Evolutionary conservation across 805 yeast species (phyloP).

Genomic region (Candida qinlingensis): DNA sequence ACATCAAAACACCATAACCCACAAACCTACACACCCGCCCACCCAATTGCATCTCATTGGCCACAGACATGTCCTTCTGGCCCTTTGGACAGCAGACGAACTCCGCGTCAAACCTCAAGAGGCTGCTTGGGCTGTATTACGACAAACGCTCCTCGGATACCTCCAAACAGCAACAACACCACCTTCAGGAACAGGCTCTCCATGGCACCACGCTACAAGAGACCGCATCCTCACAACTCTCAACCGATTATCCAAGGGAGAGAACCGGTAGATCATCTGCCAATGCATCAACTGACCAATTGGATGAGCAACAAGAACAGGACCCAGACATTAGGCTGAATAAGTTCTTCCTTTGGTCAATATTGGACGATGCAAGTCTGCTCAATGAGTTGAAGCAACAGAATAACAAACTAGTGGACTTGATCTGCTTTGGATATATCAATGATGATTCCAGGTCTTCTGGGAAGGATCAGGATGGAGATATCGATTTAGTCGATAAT

Average conservation of each 20-base stretch:
- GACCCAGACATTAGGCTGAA: constrained; percentile 13
- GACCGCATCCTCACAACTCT: not conserved
- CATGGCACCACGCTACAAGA: not conserved
- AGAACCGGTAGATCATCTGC: not conserved
- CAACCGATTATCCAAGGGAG: not conserved
- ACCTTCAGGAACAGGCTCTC: not conserved
- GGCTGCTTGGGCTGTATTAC: constrained; percentile 37
- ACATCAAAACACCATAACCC: not conserved
- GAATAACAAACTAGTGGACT: constrained; percentile 42
- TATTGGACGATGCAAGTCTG: constrained; percentile 34
- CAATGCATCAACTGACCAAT: constrained; percentile 2
- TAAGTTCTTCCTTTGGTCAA: constrained; percentile 29
- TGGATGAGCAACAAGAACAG: not conserved
- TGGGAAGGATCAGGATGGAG: not conserved
- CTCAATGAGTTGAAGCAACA: constrained; percentile 32
- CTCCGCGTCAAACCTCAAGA: constrained; percentile 30
- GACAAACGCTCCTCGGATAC: constrained; percentile 15
- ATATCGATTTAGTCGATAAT: not conserved
- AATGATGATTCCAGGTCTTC: constrained; percentile 9
- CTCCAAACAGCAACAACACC: constrained; percentile 7
- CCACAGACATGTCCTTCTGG: constrained; percentile 36
- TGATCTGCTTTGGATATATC: constrained; percentile 42
- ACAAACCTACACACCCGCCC: not conserved
- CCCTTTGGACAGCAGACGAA: constrained; percentile 36
- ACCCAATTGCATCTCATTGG: too few relatives aligned